Conservation (phyloP, 306 rosid species). For the Heteromeles arbutifolia region DNA sequence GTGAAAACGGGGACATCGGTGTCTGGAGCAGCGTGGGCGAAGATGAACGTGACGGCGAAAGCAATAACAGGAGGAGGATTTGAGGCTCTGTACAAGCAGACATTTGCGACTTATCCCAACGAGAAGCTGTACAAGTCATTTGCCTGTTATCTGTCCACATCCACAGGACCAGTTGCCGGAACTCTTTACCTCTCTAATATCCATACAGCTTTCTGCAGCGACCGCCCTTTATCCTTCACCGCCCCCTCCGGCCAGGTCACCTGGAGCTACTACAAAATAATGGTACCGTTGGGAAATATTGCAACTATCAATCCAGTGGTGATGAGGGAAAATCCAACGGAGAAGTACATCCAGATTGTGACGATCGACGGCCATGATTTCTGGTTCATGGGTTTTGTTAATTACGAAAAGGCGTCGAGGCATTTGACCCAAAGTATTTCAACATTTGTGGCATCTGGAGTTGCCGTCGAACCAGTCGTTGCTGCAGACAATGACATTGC, state of each 20-base stretch:
- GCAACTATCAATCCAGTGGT: slow-evolving; percentile 48
- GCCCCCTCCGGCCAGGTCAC: slow-evolving; percentile 37
- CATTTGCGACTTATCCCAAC: slow-evolving; percentile 28
- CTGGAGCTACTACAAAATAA: slow-evolving; percentile 60
- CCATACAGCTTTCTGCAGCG: slow-evolving; percentile 44
- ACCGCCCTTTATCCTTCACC: slow-evolving; percentile 41
- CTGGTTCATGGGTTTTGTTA: slow-evolving; percentile 92
- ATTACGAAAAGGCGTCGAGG: slow-evolving; percentile 58
- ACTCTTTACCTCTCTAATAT: slow-evolving; percentile 39
- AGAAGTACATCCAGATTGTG: slow-evolving; percentile 60
- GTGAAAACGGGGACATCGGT: slow-evolving; percentile 43
- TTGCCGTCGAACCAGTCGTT: not conserved
- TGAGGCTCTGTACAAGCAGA: slow-evolving; percentile 40
- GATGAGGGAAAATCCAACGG: slow-evolving; percentile 52
- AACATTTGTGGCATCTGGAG: slow-evolving; percentile 18
- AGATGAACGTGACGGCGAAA: slow-evolving; percentile 43
- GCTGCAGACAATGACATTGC: not conserved
- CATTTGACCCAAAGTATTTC: slow-evolving; percentile 33
- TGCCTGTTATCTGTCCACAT: slow-evolving; percentile 49
- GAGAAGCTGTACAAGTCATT: slow-evolving; percentile 43
- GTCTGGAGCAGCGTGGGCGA: slow-evolving; percentile 47
- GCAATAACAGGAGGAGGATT: slow-evolving; percentile 51
- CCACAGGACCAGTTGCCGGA: slow-evolving; percentile 58
- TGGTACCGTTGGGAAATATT: slow-evolving; percentile 58
- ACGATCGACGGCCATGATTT: slow-evolving; percentile 78